Conservation (phyloP, 2,329 filamentous ascomycete species). For the Diaporthe amygdali region DNA sequence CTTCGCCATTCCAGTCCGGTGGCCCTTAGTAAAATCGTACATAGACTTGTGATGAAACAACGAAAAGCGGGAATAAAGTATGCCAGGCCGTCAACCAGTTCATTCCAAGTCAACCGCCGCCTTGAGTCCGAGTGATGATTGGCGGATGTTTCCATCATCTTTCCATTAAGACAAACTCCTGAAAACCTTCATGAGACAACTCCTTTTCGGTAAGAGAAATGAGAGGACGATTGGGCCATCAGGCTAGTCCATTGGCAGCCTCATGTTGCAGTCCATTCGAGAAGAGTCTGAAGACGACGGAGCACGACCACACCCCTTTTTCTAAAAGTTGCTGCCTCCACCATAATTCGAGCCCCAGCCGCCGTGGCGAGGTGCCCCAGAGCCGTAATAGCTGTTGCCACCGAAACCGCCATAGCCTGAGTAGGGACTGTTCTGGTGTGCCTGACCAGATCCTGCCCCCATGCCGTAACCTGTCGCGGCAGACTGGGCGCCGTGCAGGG, state of each 20-base stretch:
- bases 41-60: constrained; percentile 21
- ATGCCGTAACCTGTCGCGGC: constrained; percentile 57
- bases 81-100: constrained; percentile 1
- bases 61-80: constrained; percentile 14
- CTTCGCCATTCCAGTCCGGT: constrained; percentile 16
- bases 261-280: neutral
- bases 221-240: neutral
- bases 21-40: constrained; percentile 19
- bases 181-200: constrained; percentile 2
- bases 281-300: constrained; percentile 16
- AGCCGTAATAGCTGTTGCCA: constrained; percentile 51
- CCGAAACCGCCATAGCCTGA: constrained; percentile 58
- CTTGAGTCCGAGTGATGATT: neutral
- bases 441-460: constrained; percentile 54
- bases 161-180: constrained; percentile 14
- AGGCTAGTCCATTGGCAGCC: constrained; percentile 8
- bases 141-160: constrained; percentile 4
- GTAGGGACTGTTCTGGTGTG: constrained; percentile 61
- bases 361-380: constrained; percentile 48
- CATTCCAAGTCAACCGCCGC: constrained; percentile 1
- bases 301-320: constrained; percentile 11
- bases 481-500: constrained; percentile 56
- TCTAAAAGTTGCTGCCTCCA: constrained; percentile 21
- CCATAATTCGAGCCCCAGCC: constrained; percentile 66
- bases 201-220: neutral